These are phyloP conservation scores for Haplosporangium sp. DNA, from an alignment of 371 early-diverging fungal species.

Conservation along the genomic window DNA sequence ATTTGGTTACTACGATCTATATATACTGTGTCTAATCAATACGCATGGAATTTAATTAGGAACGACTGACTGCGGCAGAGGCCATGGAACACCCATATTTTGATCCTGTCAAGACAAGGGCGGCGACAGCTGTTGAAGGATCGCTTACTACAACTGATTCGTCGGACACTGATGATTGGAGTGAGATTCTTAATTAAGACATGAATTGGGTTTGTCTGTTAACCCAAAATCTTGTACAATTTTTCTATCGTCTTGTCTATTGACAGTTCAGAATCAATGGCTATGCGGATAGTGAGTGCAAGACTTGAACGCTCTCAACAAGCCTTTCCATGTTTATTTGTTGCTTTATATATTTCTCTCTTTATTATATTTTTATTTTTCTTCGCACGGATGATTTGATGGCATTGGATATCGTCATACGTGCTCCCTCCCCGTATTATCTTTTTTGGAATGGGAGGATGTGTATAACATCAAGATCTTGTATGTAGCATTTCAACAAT, in stretches of 20 bases:
- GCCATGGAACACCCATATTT: conserved; percentile 97
- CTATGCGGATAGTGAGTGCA: too few species aligned
- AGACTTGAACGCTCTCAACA: neutral
- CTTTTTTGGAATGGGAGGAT: too few species aligned
- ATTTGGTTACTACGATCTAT: neutral
- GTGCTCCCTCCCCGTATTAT: neutral
- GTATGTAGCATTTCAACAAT: too few species aligned
- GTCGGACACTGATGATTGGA: conserved; percentile 37
- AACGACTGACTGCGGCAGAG: conserved; percentile 94
- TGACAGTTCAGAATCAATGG: too few species aligned
- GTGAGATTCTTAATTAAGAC: conserved; percentile 25
- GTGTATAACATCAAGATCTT: too few species aligned
- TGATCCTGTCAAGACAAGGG: conserved; percentile 58
- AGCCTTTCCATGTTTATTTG: neutral
- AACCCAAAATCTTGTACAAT: too few species aligned
- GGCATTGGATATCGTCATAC: too few species aligned
- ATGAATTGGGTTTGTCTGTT: too few species aligned
- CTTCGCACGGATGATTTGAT: too few species aligned
- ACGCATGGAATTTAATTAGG: conserved; percentile 47
- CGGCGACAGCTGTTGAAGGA: conserved; percentile 2
- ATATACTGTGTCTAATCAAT: neutral
- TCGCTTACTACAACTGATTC: conserved; percentile 19
- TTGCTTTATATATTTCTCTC: neutral
- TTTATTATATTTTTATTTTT: conserved; percentile 2
- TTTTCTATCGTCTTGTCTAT: neutral